phyloP scores from a whole-genome alignment of 176 grass and related monocot genomes.

The Metroxylon sagu region DNA sequence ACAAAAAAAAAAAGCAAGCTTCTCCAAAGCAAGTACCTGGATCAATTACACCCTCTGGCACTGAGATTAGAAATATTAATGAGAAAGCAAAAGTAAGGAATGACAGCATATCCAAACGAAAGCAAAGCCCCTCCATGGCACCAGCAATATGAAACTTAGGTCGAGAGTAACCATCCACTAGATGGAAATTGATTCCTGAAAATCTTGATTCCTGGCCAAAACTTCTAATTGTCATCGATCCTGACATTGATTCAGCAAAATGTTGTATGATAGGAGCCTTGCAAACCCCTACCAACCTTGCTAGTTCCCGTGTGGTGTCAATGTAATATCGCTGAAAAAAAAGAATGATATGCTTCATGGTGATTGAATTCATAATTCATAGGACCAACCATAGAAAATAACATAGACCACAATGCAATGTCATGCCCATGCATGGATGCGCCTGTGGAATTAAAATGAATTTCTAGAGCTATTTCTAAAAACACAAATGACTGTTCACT shows the following conservation, averaged over 20 bases:
- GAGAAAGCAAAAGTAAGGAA: conserved; percentile 48
- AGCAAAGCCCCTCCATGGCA: conserved; percentile 69
- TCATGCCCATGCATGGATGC: no score
- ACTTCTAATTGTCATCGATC: conserved; percentile 78
- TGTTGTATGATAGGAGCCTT: conserved; percentile 90
- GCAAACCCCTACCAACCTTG: conserved; percentile 61
- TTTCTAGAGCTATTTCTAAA: no score
- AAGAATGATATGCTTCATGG: not conserved
- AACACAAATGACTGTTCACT: no score
- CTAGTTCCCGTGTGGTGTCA: conserved; percentile 59
- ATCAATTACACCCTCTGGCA: conserved; percentile 40
- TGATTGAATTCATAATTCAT: no score
- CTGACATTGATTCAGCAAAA: conserved; percentile 79
- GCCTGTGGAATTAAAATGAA: no score
- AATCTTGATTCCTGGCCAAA: conserved; percentile 67
- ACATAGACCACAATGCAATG: no score
- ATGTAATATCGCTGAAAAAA: conserved; percentile 59
- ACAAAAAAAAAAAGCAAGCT: not conserved
- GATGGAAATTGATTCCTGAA: conserved; percentile 38
- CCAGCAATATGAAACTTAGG: conserved; percentile 64
- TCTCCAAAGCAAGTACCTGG: conserved; percentile 34
- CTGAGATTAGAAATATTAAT: conserved; percentile 33
- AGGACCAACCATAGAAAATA: no score
- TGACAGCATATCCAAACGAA: conserved; percentile 59
- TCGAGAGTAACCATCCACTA: conserved; percentile 58